Percentiles rank a stretch among this genome's conserved stretches.
Evolutionary conservation across 2,329 filamentous ascomycete species (phyloP).

Genomic region (Dothideomycetes sp.): DNA sequence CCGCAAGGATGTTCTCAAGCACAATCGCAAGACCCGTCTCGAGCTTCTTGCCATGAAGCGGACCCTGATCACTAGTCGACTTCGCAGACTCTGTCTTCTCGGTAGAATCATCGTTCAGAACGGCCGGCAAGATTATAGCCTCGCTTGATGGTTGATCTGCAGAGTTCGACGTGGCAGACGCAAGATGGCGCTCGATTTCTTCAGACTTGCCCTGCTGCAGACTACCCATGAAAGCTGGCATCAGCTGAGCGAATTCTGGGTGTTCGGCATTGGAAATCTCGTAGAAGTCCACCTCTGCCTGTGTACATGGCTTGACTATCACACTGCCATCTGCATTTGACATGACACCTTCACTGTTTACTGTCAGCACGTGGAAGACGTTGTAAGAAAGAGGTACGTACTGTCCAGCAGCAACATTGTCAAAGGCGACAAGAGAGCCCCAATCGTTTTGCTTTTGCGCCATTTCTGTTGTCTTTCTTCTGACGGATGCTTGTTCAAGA

Average conservation of each 20-base stretch:
- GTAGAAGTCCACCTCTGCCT: conserved; percentile 83
- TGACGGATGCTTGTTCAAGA: no score
- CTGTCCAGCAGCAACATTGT: conserved; percentile 76
- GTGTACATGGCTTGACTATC: conserved; percentile 89
- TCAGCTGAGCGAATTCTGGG: conserved; percentile 65
- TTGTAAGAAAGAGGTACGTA: conserved; percentile 41
- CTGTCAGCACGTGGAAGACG: background rate
- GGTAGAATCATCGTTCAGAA: background rate
- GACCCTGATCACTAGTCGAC: background rate
- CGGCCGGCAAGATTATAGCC: conserved; percentile 13
- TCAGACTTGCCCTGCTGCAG: conserved; percentile 50
- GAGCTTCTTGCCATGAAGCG: conserved; percentile 53
- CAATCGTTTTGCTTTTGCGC: conserved; percentile 43
- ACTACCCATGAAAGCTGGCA: conserved; percentile 78
- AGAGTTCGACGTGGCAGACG: conserved; percentile 2
- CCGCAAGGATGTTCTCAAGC: conserved; percentile 71
- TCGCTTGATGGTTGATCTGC: background rate
- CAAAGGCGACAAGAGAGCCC: conserved; percentile 58
- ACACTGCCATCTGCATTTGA: conserved; percentile 74
- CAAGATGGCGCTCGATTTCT: conserved; percentile 11
- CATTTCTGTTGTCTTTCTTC: conserved; percentile 12
- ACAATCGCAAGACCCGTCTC: conserved; percentile 73
- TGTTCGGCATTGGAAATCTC: conserved; percentile 58
- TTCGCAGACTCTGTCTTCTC: conserved; percentile 12
- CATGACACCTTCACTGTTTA: conserved; percentile 72